Conservation (phyloP, 2,329 filamentous ascomycete genomes). For the Exophiala sideris region DNA sequence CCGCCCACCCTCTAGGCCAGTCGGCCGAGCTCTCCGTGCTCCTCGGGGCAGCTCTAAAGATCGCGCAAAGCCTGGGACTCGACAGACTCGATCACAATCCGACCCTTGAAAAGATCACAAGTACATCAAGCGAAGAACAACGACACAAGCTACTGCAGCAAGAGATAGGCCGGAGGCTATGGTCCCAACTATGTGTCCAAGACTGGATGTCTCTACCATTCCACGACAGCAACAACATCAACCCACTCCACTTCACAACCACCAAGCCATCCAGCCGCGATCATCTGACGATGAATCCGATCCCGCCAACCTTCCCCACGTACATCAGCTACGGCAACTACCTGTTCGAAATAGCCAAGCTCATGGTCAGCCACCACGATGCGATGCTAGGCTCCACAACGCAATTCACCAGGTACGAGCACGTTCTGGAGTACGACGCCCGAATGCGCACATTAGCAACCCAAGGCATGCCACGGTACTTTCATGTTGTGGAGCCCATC, state of each 20-base stretch:
- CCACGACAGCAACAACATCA: conserved; percentile 37
- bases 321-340: conserved; percentile 38
- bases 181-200: conserved; percentile 40
- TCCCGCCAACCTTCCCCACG: conserved; percentile 30
- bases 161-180: conserved; percentile 39
- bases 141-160: conserved; percentile 10
- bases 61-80: conserved; percentile 48
- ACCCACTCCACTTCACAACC: conserved; percentile 36
- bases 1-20: conserved; percentile 49
- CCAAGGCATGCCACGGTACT: conserved; percentile 36
- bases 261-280: conserved; percentile 36
- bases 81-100: conserved; percentile 37
- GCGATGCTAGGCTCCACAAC: conserved; percentile 34
- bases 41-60: conserved; percentile 44
- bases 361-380: conserved; percentile 37
- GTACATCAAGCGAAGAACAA: conserved; percentile 9
- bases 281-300: conserved; percentile 32
- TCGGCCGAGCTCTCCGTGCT: conserved; percentile 48
- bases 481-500: conserved; percentile 34
- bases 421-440: conserved; percentile 40
- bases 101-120: conserved; percentile 13
- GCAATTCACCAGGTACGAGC: conserved; percentile 39
- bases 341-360: conserved; percentile 38
- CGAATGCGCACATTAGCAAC: conserved; percentile 35
- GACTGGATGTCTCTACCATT: conserved; percentile 45